Evolutionary conservation across 495 filamentous ascomycete genomes (phyloP).

Genomic region (Talaromyces ruber): DNA sequence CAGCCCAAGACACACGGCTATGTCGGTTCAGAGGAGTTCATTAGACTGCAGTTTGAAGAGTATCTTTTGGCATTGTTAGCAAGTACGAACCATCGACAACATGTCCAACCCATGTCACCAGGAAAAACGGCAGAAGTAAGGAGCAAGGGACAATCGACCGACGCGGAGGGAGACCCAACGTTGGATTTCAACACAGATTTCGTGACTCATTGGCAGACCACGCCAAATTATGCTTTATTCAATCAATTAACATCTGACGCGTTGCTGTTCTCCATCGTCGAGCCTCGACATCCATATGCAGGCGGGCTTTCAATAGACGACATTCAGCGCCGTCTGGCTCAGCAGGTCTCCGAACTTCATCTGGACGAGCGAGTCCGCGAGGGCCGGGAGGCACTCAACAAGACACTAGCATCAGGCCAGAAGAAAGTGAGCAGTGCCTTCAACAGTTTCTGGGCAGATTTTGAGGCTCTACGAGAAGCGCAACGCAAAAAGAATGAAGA

Average conservation of each 20-base stretch:
- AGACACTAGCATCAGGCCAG: slow-evolving; percentile 71
- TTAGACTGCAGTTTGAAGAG: slow-evolving; percentile 94
- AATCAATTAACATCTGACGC: slow-evolving; percentile 66
- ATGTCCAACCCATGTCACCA: slow-evolving; percentile 38
- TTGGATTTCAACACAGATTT: slow-evolving; percentile 67
- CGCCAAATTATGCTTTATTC: slow-evolving; percentile 86
- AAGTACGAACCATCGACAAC: slow-evolving; percentile 79
- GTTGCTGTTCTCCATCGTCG: slow-evolving; percentile 87
- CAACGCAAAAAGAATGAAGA: slow-evolving; percentile 65
- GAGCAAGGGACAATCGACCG: slow-evolving; percentile 27
- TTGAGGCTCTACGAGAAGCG: slow-evolving; percentile 76
- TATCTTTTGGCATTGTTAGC: slow-evolving; percentile 87
- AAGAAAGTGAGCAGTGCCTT: slow-evolving; percentile 79
- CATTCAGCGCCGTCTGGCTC: slow-evolving; percentile 79
- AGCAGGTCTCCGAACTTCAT: slow-evolving; percentile 83
- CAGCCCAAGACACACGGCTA: slow-evolving; percentile 91
- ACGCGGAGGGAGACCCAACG: slow-evolving; percentile 74
- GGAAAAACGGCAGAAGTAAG: slow-evolving; percentile 14
- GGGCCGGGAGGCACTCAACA: slow-evolving; percentile 67
- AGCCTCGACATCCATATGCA: slow-evolving; percentile 86
- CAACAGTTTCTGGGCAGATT: slow-evolving; percentile 80
- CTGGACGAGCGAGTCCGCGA: slow-evolving; percentile 75
- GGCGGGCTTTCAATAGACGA: slow-evolving; percentile 95
- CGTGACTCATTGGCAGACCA: slow-evolving; percentile 70
- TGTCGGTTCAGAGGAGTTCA: slow-evolving; percentile 95